phyloP scores from a whole-genome alignment of 306 rosid genomes.

The Alnus rubra region DNA sequence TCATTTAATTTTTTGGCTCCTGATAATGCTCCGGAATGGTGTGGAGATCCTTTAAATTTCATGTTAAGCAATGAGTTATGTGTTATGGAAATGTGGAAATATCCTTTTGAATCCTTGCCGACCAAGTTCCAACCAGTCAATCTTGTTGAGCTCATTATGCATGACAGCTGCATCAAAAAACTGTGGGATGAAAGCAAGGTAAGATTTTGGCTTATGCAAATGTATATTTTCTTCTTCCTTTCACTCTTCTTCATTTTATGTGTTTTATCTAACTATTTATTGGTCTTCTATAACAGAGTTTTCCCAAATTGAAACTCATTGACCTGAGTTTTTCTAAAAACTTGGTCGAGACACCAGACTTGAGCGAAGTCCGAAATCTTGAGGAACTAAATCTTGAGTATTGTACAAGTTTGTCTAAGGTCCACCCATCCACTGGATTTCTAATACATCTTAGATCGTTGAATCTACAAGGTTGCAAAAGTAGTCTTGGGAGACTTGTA shows the following conservation, averaged over 20 bases:
- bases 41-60: too few species aligned
- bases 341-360: conserved; percentile 10
- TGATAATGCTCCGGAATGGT: too few species aligned
- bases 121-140: neutral
- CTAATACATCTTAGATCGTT: conserved; percentile 6
- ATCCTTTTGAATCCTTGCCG: conserved; percentile 14
- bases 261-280: too few species aligned
- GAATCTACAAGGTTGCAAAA: conserved; percentile 9
- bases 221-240: neutral
- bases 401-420: conserved; percentile 18
- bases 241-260: too few species aligned
- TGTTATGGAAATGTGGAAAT: conserved; percentile 17
- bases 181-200: conserved; percentile 24
- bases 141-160: conserved; percentile 28
- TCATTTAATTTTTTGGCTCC: too few species aligned
- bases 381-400: conserved; percentile 11
- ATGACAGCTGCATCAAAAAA: neutral
- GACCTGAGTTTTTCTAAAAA: conserved; percentile 21
- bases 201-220: neutral
- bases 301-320: conserved; percentile 17
- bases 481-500: conserved; percentile 7
- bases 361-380: conserved; percentile 19
- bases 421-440: neutral
- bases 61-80: conserved; percentile 24
- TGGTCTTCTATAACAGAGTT: neutral